phyloP scores from a whole-genome alignment of 495 filamentous ascomycete species.

The Pseudoneurospora amorphoporcata region DNA sequence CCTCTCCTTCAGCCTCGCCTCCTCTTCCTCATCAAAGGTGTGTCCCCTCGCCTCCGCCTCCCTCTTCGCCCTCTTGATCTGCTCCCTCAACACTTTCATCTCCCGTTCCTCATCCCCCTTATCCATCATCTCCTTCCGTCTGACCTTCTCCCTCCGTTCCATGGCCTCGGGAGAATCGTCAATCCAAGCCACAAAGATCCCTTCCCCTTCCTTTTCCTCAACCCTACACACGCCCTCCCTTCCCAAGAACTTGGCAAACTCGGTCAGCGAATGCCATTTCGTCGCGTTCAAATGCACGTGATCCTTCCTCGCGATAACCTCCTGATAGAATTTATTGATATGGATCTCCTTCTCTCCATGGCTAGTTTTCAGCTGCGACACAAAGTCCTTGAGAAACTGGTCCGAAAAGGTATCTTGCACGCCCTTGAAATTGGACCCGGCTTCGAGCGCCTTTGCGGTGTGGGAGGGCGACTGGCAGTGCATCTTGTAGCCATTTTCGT shows the following conservation, averaged over 20 bases:
- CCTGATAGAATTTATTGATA: constrained; percentile 88
- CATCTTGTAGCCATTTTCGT: constrained; percentile 69
- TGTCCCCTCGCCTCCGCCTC: constrained; percentile 40
- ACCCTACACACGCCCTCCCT: constrained; percentile 76
- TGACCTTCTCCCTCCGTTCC: constrained; percentile 63
- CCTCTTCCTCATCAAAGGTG: constrained; percentile 30
- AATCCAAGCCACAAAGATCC: constrained; percentile 78
- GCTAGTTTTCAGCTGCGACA: constrained; percentile 59
- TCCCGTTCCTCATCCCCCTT: constrained; percentile 86
- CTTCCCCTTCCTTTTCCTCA: constrained; percentile 74
- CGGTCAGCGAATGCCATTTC: constrained; percentile 68
- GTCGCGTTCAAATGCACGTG: constrained; percentile 94
- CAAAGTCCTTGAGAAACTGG: constrained; percentile 73
- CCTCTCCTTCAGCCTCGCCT: constrained; percentile 34
- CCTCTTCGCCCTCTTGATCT: constrained; percentile 62
- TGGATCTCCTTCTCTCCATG: constrained; percentile 82
- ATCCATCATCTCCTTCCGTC: constrained; percentile 75
- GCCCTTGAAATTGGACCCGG: constrained; percentile 72
- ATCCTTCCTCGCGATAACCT: constrained; percentile 67
- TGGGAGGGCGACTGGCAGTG: constrained; percentile 76
- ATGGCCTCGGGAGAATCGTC: constrained; percentile 82
- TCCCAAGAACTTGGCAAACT: constrained; percentile 79
- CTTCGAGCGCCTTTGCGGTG: constrained; percentile 73
- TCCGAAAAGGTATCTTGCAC: constrained; percentile 61
- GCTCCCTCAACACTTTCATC: constrained; percentile 63